Conservation (phyloP, 1,139 yeast species). For the Saccharomycopsis phalli region DNA sequence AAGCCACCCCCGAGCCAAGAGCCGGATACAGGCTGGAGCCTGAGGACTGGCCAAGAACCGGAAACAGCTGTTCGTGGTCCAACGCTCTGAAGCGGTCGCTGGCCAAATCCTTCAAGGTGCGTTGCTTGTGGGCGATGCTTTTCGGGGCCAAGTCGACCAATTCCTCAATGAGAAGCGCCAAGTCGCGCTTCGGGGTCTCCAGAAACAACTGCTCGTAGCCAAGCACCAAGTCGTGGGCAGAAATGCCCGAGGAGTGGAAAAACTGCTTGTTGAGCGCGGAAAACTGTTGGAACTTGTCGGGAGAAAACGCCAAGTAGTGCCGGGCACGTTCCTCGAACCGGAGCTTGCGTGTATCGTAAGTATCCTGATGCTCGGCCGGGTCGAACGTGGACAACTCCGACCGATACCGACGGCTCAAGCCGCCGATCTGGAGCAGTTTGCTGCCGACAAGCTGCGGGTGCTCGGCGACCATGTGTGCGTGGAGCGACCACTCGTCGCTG, state of each 20-base stretch:
- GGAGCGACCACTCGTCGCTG: conserved; percentile 73
- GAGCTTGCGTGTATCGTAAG: conserved; percentile 44
- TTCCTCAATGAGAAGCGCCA: conserved; percentile 41
- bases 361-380: conserved; percentile 24
- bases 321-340: conserved; percentile 82
- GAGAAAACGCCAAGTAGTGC: conserved; percentile 56
- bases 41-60: conserved; percentile 11
- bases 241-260: conserved; percentile 34
- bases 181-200: conserved; percentile 29
- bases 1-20: no score
- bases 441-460: conserved; percentile 54
- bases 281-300: conserved; percentile 41
- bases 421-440: conserved; percentile 35
- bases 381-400: conserved; percentile 61
- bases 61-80: conserved; percentile 8
- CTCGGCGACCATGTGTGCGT: conserved; percentile 80
- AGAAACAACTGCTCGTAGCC: conserved; percentile 49
- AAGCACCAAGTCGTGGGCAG: conserved; percentile 40
- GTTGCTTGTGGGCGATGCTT: conserved; percentile 1
- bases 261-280: conserved; percentile 40
- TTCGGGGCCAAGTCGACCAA: conserved; percentile 29
- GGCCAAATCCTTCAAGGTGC: conserved; percentile 2
- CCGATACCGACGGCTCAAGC: conserved; percentile 39
- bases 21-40: no score
- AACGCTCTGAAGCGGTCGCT: conserved; percentile 3